phyloP scores from a whole-genome alignment of 257 asterid species.

The Marsdenia floribunda region DNA sequence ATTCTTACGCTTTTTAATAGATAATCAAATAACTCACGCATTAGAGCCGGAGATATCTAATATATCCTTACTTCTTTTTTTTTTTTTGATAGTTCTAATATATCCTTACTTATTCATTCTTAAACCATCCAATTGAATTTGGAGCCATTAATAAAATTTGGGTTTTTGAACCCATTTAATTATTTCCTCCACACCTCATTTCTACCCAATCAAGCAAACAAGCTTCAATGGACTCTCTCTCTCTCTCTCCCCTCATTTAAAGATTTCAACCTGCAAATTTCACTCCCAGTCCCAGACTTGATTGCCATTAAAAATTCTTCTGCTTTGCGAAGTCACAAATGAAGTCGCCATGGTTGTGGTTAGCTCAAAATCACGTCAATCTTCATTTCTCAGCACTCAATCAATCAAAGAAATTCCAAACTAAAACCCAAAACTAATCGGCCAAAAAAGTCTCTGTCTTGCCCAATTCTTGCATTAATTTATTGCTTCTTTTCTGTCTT shows the following conservation, averaged over 20 bases:
- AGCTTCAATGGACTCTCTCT: neutral
- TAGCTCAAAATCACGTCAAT: neutral
- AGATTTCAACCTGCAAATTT: neutral
- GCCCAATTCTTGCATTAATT: conserved; percentile 12
- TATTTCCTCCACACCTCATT: too few relatives aligned
- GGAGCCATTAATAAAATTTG: too few relatives aligned
- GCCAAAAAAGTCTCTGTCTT: conserved; percentile 5
- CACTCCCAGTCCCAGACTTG: neutral
- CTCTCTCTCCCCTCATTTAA: neutral
- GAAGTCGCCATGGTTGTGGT: neutral
- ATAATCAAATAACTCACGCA: too few relatives aligned
- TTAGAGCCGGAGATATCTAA: too few relatives aligned
- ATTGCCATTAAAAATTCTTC: conserved; percentile 1
- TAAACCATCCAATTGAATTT: too few relatives aligned
- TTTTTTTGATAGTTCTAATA: too few relatives aligned
- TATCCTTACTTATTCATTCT: too few relatives aligned
- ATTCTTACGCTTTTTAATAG: too few relatives aligned
- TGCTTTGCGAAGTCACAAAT: neutral
- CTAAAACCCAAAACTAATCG: neutral
- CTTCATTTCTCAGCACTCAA: neutral
- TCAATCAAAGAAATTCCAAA: neutral
- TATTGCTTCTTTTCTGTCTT: conserved; percentile 16
- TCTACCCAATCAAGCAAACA: neutral
- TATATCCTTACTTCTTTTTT: too few relatives aligned
- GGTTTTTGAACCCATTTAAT: too few relatives aligned